Evolutionary conservation across 768 basidiomycete species (phyloP).

Genomic region (Dacryopinax primogenitus): DNA sequence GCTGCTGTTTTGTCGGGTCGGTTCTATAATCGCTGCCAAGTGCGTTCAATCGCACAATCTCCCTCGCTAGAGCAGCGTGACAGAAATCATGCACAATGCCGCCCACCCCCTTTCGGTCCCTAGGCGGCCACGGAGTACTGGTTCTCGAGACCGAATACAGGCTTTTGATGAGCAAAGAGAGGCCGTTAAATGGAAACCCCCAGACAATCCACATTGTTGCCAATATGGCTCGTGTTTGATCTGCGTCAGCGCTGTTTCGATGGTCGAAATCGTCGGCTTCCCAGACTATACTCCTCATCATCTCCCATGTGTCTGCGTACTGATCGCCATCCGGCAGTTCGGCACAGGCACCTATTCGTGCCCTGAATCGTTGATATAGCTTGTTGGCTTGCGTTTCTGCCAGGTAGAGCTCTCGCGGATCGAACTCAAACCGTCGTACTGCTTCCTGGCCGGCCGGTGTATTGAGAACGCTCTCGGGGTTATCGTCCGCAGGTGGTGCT

Average conservation of each 20-base stretch:
- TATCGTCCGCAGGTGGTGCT: neutral
- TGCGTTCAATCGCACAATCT: neutral
- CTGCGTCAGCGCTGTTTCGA: neutral
- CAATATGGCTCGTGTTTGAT: neutral
- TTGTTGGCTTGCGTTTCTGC: neutral
- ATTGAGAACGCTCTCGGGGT: neutral
- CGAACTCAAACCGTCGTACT: neutral
- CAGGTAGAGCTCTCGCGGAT: neutral
- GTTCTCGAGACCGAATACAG: neutral
- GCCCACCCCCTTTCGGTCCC: neutral
- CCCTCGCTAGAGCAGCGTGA: neutral
- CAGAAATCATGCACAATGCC: neutral
- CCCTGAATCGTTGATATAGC: neutral
- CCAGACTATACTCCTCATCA: neutral
- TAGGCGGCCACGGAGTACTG: neutral
- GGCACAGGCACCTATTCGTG: neutral
- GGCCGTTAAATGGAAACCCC: neutral
- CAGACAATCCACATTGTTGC: neutral
- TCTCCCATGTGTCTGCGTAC: neutral
- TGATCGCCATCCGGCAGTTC: neutral
- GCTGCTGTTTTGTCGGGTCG: slow-evolving; percentile 18
- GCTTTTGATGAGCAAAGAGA: neutral
- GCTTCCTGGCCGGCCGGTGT: neutral
- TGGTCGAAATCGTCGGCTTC: neutral
- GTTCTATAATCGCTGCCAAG: neutral